phyloP scores from a whole-genome alignment of 1,284 basidiomycete species.

The Leccinum griseonigrum region DNA sequence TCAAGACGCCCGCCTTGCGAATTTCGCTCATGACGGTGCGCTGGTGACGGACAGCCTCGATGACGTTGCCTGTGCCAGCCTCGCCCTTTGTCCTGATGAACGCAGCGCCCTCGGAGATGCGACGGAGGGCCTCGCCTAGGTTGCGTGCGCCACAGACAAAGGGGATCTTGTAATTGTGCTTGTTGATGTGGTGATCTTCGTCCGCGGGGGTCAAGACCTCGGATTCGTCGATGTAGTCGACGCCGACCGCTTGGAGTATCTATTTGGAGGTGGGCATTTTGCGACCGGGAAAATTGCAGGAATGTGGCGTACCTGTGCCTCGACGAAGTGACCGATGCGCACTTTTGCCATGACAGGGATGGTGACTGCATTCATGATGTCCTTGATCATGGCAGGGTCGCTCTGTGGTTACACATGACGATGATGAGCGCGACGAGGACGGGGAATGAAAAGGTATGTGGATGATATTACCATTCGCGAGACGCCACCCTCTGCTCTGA shows the following conservation, averaged over 20 bases:
- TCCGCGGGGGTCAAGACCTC: constrained; percentile 97
- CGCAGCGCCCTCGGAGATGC: constrained; percentile 96
- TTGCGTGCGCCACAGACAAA: constrained; percentile 81
- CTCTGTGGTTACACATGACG: constrained; percentile 50
- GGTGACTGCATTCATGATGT: constrained; percentile 88
- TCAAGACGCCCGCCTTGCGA: constrained; percentile 82
- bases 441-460: not conserved
- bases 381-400: constrained; percentile 96
- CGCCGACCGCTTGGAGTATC: constrained; percentile 92
- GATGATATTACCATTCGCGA: constrained; percentile 77
- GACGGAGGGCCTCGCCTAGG: constrained; percentile 90
- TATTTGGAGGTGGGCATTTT: constrained; percentile 31
- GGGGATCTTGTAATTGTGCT: constrained; percentile 89
- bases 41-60: constrained; percentile 95
- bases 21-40: constrained; percentile 86
- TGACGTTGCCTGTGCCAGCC: constrained; percentile 97
- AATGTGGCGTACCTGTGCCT: constrained; percentile 68
- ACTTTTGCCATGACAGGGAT: constrained; percentile 94
- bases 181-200: constrained; percentile 86
- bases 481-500: constrained; percentile 87
- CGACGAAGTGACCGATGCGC: constrained; percentile 96
- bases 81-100: constrained; percentile 98
- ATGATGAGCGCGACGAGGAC: not conserved
- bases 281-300: not conserved
- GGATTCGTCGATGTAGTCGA: constrained; percentile 98